These are phyloP conservation scores for Ustilago bromivora DNA, from an alignment of 1,284 basidiomycete species.

Conservation along the genomic window DNA sequence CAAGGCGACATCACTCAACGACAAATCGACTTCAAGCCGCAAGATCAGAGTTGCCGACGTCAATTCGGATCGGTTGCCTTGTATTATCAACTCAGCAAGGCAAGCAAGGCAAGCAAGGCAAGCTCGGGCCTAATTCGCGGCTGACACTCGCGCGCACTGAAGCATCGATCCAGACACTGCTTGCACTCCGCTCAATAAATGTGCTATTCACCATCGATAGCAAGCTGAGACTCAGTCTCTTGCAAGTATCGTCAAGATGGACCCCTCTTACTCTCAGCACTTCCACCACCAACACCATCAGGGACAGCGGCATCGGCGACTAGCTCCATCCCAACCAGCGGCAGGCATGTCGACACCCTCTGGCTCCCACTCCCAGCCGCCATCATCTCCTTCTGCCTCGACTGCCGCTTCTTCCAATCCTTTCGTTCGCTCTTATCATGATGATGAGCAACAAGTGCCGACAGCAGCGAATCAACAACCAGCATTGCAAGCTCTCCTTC, in stretches of 20 bases:
- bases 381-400: slow-evolving; percentile 31
- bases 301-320: slow-evolving; percentile 18
- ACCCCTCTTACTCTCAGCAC: slow-evolving; percentile 25
- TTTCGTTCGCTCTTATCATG: slow-evolving; percentile 33
- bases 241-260: slow-evolving; percentile 6
- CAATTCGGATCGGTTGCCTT: not conserved
- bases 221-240: not conserved
- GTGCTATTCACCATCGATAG: not conserved
- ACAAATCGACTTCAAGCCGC: not conserved
- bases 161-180: not conserved
- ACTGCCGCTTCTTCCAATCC: slow-evolving; percentile 32
- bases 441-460: slow-evolving; percentile 12
- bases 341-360: slow-evolving; percentile 27
- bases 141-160: not conserved
- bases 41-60: not conserved
- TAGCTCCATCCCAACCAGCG: slow-evolving; percentile 13
- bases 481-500: not conserved
- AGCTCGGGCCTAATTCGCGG: not conserved
- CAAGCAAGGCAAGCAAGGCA: too few species aligned
- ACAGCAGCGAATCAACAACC: not conserved
- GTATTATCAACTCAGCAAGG: not conserved
- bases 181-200: not conserved
- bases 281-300: slow-evolving; percentile 28
- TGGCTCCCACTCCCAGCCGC: slow-evolving; percentile 20
- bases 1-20: not conserved